These are phyloP conservation scores for Crithidia acanthocephali DNA, from an alignment of 208 protist genomes.

Conservation along the genomic window DNA sequence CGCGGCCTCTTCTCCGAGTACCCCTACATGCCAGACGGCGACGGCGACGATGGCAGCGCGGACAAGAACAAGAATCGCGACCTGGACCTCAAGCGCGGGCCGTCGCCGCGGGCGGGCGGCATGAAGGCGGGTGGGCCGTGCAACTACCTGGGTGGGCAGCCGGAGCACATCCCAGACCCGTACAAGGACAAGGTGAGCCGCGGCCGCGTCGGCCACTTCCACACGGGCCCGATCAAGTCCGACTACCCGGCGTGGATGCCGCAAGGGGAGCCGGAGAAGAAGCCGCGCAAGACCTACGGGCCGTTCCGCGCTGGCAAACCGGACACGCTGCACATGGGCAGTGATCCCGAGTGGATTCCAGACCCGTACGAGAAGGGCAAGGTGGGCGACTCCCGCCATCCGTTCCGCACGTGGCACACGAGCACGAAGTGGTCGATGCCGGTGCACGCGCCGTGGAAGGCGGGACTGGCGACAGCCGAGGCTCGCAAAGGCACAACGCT, in stretches of 20 bases:
- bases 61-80: slow-evolving; percentile 14
- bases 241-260: slow-evolving; percentile 87
- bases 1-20: slow-evolving; percentile 82
- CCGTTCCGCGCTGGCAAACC: slow-evolving; percentile 83
- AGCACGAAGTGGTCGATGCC: slow-evolving; percentile 91
- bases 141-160: slow-evolving; percentile 69
- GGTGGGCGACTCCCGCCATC: slow-evolving; percentile 60
- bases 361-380: slow-evolving; percentile 76
- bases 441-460: slow-evolving; percentile 79
- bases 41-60: slow-evolving; percentile 21
- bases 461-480: slow-evolving; percentile 81
- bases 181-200: slow-evolving; percentile 73
- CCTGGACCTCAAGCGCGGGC: slow-evolving; percentile 23
- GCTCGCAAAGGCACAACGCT: slow-evolving; percentile 62
- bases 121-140: slow-evolving; percentile 74
- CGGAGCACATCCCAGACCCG: slow-evolving; percentile 85
- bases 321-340: slow-evolving; percentile 50
- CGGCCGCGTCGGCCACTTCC: slow-evolving; percentile 80
- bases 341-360: slow-evolving; percentile 83
- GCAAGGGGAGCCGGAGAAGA: slow-evolving; percentile 62
- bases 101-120: slow-evolving; percentile 41
- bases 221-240: slow-evolving; percentile 65
- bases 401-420: slow-evolving; percentile 92
- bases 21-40: slow-evolving; percentile 81
- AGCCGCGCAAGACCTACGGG: slow-evolving; percentile 54